Conservation (phyloP, 805 yeast species). For the Candida peoriensis region DNA sequence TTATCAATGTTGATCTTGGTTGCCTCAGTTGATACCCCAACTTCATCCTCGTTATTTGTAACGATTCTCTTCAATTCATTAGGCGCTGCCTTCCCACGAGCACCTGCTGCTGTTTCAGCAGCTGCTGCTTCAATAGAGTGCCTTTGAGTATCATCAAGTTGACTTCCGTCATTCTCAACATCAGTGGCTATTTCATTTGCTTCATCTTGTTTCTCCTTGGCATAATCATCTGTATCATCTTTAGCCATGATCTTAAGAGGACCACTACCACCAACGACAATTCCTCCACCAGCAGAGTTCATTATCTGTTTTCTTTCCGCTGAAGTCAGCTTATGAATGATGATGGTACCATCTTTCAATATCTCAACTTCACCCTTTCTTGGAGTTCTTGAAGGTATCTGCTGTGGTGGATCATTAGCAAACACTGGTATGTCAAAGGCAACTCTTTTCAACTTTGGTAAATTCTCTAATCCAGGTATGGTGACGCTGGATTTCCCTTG, state of each 20-base stretch:
- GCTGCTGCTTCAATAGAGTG: slow-evolving; percentile 29
- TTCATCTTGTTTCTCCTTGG: not conserved
- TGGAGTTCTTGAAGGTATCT: slow-evolving; percentile 84
- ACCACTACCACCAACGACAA: slow-evolving; percentile 78
- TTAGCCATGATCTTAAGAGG: slow-evolving; percentile 42
- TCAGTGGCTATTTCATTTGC: slow-evolving; percentile 8
- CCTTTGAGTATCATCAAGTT: slow-evolving; percentile 12
- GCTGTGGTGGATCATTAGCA: slow-evolving; percentile 87
- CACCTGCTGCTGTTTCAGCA: slow-evolving; percentile 34
- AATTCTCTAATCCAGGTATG: slow-evolving; percentile 38
- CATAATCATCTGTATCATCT: slow-evolving; percentile 16
- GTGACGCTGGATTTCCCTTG: slow-evolving; percentile 9
- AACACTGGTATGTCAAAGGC: slow-evolving; percentile 75
- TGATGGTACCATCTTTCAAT: slow-evolving; percentile 46
- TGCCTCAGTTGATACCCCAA: slow-evolving; percentile 28
- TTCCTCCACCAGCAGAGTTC: slow-evolving; percentile 52
- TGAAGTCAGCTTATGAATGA: slow-evolving; percentile 48
- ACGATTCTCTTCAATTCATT: slow-evolving; percentile 24
- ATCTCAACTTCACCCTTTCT: slow-evolving; percentile 76
- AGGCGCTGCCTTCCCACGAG: slow-evolving; percentile 30
- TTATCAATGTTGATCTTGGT: slow-evolving; percentile 36
- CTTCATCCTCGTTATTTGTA: slow-evolving; percentile 35
- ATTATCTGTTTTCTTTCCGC: slow-evolving; percentile 44
- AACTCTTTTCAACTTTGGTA: slow-evolving; percentile 52
- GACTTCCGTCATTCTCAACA: not conserved